A percentile compares a stretch with the other conserved stretches of the same genome.
Conservation (phyloP, 805 yeast genomes). For the Nakazawaea peltata region DNA sequence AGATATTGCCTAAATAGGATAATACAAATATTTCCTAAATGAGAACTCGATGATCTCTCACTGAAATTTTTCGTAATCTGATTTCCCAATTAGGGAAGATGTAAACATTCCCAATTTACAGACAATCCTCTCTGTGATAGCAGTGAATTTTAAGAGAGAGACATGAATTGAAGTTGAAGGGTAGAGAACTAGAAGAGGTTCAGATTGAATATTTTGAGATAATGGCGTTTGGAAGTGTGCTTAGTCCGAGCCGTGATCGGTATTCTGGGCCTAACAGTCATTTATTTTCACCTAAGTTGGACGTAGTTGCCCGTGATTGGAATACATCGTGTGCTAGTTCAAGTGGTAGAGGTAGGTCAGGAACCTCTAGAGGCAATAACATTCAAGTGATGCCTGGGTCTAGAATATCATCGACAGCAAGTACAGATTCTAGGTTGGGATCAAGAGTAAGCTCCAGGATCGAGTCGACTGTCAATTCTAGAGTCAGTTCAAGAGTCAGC, state of each 20-base stretch:
- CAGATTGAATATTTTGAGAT: background rate
- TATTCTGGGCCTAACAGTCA: too few species aligned
- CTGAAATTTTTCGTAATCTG: background rate
- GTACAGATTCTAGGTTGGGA: too few species aligned
- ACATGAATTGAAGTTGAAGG: background rate
- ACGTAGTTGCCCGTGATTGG: slow-evolving; percentile 27
- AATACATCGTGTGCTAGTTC: slow-evolving; percentile 10
- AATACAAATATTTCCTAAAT: too few species aligned
- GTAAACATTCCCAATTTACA: background rate
- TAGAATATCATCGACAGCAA: too few species aligned
- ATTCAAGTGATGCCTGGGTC: too few species aligned
- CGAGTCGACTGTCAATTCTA: too few species aligned
- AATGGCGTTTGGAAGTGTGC: slow-evolving; percentile 6
- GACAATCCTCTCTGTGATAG: background rate
- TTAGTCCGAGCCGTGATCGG: slow-evolving; percentile 1
- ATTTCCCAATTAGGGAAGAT: background rate
- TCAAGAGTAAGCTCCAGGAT: too few species aligned
- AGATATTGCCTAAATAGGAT: too few species aligned
- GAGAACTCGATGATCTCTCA: too few species aligned
- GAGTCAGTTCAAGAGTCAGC: too few species aligned
- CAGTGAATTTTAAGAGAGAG: background rate
- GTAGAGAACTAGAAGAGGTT: background rate
- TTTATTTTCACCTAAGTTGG: slow-evolving; percentile 23
- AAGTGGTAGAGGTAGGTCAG: background rate
- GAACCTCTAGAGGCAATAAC: too few species aligned